Evolutionary conservation across 2,329 filamentous ascomycete genomes (phyloP).

Genomic region (Zymoseptoria brevis): DNA sequence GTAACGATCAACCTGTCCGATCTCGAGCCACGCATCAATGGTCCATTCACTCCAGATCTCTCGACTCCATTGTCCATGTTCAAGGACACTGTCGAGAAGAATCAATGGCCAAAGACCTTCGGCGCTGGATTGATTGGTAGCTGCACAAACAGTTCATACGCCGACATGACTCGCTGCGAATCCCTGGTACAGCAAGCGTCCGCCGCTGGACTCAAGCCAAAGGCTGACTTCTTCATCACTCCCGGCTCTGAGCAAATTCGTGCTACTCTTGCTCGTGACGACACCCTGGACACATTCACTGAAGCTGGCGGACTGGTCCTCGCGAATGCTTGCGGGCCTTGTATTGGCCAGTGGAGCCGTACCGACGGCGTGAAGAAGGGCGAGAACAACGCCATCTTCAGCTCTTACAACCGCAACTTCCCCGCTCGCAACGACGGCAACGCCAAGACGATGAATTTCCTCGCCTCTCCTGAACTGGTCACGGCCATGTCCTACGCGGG

Average conservation of each 20-base stretch:
- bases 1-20: slow-evolving; percentile 84
- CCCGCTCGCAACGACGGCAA: slow-evolving; percentile 95
- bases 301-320: slow-evolving; percentile 81
- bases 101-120: slow-evolving; percentile 84
- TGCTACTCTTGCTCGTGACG: slow-evolving; percentile 82
- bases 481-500: slow-evolving; percentile 94
- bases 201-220: slow-evolving; percentile 81
- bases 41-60: slow-evolving; percentile 90
- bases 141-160: slow-evolving; percentile 97
- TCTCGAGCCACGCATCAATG: slow-evolving; percentile 40
- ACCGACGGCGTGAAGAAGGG: slow-evolving; percentile 80
- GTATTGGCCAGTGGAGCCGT: slow-evolving; percentile 82
- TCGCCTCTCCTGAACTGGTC: slow-evolving; percentile 92
- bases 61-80: slow-evolving; percentile 89
- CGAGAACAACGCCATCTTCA: slow-evolving; percentile 86
- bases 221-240: slow-evolving; percentile 88
- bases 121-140: slow-evolving; percentile 92
- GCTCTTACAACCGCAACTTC: slow-evolving; percentile 98
- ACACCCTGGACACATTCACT: slow-evolving; percentile 77
- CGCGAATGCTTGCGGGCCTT: slow-evolving; percentile 74
- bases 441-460: slow-evolving; percentile 95
- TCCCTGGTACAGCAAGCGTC: slow-evolving; percentile 85
- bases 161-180: slow-evolving; percentile 96
- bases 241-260: slow-evolving; percentile 95
- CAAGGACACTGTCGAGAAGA: slow-evolving; percentile 71